Conservation (phyloP, 176 grass and related monocot genomes). For the Paspalum notatum region DNA sequence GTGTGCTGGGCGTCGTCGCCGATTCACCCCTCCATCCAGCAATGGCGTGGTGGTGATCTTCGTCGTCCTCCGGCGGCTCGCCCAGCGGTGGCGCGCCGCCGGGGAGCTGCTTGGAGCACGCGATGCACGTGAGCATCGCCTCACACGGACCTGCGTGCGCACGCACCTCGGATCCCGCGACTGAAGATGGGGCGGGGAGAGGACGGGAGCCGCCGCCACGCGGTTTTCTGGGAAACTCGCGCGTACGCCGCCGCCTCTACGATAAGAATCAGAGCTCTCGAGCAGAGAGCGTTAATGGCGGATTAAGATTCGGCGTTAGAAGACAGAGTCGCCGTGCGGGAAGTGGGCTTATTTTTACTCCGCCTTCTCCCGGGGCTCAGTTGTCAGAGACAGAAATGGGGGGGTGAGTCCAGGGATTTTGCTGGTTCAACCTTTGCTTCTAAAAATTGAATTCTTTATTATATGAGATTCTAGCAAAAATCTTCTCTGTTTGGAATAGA, state of each 20-base stretch:
- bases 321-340: conserved; percentile 8
- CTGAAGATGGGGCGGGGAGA: not conserved
- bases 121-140: conserved; percentile 89
- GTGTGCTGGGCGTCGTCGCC: conserved; percentile 58
- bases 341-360: not conserved
- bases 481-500: too few relatives aligned
- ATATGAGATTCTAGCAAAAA: too few relatives aligned
- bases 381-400: too few relatives aligned
- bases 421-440: too few relatives aligned
- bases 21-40: conserved; percentile 28
- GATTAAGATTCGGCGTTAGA: conserved; percentile 37
- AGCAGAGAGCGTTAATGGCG: conserved; percentile 34
- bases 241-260: not conserved
- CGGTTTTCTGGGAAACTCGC: conserved; percentile 11
- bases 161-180: conserved; percentile 18
- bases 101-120: conserved; percentile 77
- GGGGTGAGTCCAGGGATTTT: too few relatives aligned
- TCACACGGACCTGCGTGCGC: conserved; percentile 13
- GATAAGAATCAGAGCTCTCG: conserved; percentile 18
- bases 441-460: too few relatives aligned
- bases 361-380: not conserved
- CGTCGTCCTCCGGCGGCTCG: conserved; percentile 53
- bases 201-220: not conserved
- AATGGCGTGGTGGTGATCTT: conserved; percentile 29
- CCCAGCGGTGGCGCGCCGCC: conserved; percentile 48